Conservation (phyloP, 768 basidiomycete genomes). For the Cubamyces lactineus region DNA sequence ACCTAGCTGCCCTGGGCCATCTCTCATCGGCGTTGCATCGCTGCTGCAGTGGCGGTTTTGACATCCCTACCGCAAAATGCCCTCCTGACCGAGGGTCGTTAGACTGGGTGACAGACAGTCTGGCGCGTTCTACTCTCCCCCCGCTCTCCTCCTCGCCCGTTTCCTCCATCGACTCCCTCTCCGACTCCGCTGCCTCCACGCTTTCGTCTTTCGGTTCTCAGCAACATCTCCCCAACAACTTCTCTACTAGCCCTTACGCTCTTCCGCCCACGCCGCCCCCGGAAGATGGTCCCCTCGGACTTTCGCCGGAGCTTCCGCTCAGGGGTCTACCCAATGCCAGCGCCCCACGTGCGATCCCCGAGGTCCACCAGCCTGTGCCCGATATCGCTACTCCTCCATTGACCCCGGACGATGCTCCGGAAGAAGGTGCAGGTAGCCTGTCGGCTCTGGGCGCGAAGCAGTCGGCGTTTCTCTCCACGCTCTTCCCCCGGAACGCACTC, state of each 20-base stretch:
- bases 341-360: conserved; percentile 34
- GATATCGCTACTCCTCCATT: conserved; percentile 73
- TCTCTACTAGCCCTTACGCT: conserved; percentile 18
- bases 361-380: conserved; percentile 27
- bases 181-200: conserved; percentile 36
- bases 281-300: conserved; percentile 21
- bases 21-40: not conserved
- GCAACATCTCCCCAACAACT: conserved; percentile 18
- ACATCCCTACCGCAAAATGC: conserved; percentile 89
- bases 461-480: conserved; percentile 66
- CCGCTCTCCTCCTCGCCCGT: conserved; percentile 43
- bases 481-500: conserved; percentile 77
- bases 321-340: conserved; percentile 19
- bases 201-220: conserved; percentile 43
- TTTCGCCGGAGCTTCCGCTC: conserved; percentile 24
- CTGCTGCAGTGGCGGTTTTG: conserved; percentile 86
- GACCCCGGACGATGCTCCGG: conserved; percentile 70
- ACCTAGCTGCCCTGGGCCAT: not conserved
- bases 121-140: conserved; percentile 58
- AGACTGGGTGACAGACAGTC: conserved; percentile 93
- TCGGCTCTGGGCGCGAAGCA: conserved; percentile 49
- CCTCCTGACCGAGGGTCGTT: conserved; percentile 95
- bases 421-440: conserved; percentile 46
- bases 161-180: conserved; percentile 31
- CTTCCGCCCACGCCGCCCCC: conserved; percentile 39